phyloP scores from a whole-genome alignment of 2,329 filamentous ascomycete species.

The Mariannaea elegans region DNA sequence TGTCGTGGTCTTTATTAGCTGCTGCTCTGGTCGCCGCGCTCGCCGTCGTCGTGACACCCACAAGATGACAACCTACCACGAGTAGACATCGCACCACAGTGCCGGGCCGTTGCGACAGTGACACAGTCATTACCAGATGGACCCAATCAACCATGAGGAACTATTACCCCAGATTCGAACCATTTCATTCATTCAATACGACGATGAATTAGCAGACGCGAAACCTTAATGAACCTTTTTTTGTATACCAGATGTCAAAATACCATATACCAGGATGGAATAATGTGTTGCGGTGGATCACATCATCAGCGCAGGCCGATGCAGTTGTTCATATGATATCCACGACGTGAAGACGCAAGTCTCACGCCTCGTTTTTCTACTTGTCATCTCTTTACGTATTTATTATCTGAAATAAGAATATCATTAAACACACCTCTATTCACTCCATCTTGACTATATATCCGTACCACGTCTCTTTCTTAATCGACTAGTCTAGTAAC shows the following conservation, averaged over 20 bases:
- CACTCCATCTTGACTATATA: neutral
- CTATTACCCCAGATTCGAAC: neutral
- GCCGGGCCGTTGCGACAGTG: neutral
- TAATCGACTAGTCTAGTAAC: conserved; percentile 51
- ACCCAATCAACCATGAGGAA: neutral
- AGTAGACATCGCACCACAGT: conserved; percentile 12
- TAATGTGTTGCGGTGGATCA: neutral
- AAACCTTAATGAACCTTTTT: too few species aligned
- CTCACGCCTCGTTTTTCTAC: neutral
- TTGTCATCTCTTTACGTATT: neutral
- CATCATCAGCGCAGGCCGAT: neutral
- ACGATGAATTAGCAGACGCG: too few species aligned
- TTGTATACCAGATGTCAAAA: neutral
- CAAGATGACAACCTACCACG: conserved; percentile 41
- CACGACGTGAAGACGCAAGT: conserved; percentile 5
- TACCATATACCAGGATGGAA: neutral
- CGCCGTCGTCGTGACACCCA: conserved; percentile 40
- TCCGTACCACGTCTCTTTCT: neutral
- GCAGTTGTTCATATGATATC: conserved; percentile 15
- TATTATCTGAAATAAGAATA: neutral
- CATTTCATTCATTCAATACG: neutral
- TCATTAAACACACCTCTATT: neutral
- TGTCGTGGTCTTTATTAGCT: conserved; percentile 68
- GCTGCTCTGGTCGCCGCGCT: conserved; percentile 62
- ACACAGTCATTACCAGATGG: neutral